Evolutionary conservation across 176 grass and related monocot genomes (phyloP), one percentile per base, ranked within the genome.

Genomic region (Bonia amplexicaulis): DNA sequence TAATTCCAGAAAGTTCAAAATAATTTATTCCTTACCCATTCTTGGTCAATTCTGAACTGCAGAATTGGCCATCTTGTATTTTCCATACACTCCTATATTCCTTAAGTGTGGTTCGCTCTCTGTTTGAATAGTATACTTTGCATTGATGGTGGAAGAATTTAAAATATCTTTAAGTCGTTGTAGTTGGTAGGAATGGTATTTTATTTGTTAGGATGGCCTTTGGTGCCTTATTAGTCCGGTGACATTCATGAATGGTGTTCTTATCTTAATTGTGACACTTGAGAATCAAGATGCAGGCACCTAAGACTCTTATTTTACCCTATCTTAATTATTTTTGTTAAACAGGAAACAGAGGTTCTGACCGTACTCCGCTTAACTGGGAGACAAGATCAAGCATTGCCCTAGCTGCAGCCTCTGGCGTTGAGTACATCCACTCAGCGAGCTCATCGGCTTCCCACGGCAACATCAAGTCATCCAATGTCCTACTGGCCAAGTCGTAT

Each of bases 401-500:
- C 13, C 82, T 97, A 33, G 92, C 92, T 41, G 76, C 88, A 37
- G 92, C 94, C 46, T 73, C 64, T 37, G 92, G 90, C 14, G 10
- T 97, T 2, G 92, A 87, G 59, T 92, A 94, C 90, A 90, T 97
- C 63, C 94, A 97, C 88, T 97, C 92, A 2, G 84, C 60, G 1
- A 86, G 83, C 25, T 93, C 94, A 17, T 76, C 14, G 12, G 75
- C 88, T 51, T 78, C 88, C 49, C 94, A 97, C 3, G 94, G 94
- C 62, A 97, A 92, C 69, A 94, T 97, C 73, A 97, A 92, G 87
- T 97, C 92, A 48, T 97, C 94, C 26, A 97, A 97, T 73, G 82
- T 97, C 80, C 92, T 97, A 19, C 84, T 97, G 16, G 67, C 54
- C 16, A 85, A 78, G 41, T 80, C 89, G 3, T 79, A 85, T 25